Evolutionary conservation across 306 rosid species (phyloP), one percentile per base, ranked within the genome.

Genomic region (Trifolium repens): DNA sequence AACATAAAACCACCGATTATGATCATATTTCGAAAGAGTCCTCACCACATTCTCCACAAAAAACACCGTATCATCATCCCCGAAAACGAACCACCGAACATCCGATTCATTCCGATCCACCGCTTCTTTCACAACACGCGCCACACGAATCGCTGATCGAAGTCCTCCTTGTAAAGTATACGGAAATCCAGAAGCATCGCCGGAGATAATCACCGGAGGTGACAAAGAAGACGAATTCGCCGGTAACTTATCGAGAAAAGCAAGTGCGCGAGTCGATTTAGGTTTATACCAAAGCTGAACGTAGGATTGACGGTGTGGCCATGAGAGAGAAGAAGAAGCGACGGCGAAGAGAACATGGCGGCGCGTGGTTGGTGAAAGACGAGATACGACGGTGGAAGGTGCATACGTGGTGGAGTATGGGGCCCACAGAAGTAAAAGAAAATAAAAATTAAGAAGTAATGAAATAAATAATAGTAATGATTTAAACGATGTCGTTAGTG

Each of bases 21-120:
- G 96, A 8, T 94, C 96, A 53, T 94, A 94, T 73, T 89, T 89
- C 3, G 90, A 55, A 24, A 94, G 76, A 2, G 88, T 79, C 73
- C 24, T 83, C 65, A 83, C 96, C 83, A 94, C 79, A 39, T 94
- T 94, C 15, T 94, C 96, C 57, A 90, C 96, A 30, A 94, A 87
- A 82, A 94, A 94, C 65, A 94, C 85, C 0, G 99, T 90, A 39
- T 94, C 97, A 17, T 94, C 99, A 30, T 94, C 97, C 10, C 99
- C 97, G 77, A 94, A 92, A 73, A 94, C 91, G 67, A 83, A 94
- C 99, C 99, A 94, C 83, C 96, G 79, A 32, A 89, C 96, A 8
- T 79, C 91, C 46, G 82, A 16, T 69, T 90, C 96, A 37, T 86
- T 83, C 10, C 91, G 91, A 14, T 89, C 96, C 7, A 88, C 93